A percentile compares a stretch with the other conserved stretches of the same genome.
phyloP scores from a whole-genome alignment of 2,329 filamentous ascomycete species.

The Aaosphaeria pasadenensis region DNA sequence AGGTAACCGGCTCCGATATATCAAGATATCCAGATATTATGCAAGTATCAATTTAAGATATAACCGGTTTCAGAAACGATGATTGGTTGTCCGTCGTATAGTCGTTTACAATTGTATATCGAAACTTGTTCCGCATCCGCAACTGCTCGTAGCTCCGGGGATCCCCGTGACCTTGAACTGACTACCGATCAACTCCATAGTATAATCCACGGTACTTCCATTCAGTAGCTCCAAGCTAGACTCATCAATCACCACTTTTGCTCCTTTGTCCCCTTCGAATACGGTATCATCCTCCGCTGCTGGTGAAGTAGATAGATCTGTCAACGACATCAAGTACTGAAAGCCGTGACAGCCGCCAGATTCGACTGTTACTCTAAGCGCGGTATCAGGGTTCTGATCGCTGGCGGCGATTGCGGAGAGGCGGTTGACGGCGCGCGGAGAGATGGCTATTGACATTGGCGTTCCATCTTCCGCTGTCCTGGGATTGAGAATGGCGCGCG shows the following conservation, averaged over 20 bases:
- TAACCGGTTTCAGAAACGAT: no score
- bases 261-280: conserved; percentile 64
- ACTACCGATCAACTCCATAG: conserved; percentile 88
- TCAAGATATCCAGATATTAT: no score
- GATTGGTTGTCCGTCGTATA: no score
- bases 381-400: conserved; percentile 69
- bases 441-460: conserved; percentile 81
- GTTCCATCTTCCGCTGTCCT: conserved; percentile 78
- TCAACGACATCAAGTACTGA: conserved; percentile 91
- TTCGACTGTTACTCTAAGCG: conserved; percentile 88
- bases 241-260: conserved; percentile 88
- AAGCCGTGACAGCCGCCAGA: conserved; percentile 96
- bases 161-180: conserved; percentile 98
- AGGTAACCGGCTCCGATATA: no score
- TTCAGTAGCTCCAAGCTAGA: conserved; percentile 84
- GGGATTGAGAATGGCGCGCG: conserved; percentile 60
- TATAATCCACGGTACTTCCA: conserved; percentile 94
- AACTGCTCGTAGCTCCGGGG: conserved; percentile 86
- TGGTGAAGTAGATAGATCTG: conserved; percentile 53
- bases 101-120: conserved; percentile 65
- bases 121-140: conserved; percentile 96
- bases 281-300: conserved; percentile 75
- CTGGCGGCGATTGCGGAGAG: conserved; percentile 61
- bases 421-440: conserved; percentile 67
- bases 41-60: no score